A percentile compares a stretch with the other conserved stretches of the same genome.
These are phyloP conservation scores for Geotrichum klebahnii DNA, from an alignment of 1,139 yeast species.

Conservation along the genomic window DNA sequence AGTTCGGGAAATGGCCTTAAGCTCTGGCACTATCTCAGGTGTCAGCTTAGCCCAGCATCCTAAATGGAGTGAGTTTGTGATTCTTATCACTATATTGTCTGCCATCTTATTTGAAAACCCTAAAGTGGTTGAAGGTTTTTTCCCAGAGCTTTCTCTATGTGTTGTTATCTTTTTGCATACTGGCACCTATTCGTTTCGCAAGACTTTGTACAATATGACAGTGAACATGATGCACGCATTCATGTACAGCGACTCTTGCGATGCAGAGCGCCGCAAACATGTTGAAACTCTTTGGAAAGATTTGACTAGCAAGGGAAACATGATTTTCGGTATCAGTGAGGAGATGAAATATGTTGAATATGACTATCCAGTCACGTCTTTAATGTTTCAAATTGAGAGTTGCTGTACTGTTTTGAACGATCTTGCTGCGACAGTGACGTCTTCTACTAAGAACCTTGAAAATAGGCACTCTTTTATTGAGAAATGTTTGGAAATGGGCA, in stretches of 20 bases:
- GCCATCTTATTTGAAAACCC: slow-evolving; percentile 71
- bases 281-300: slow-evolving; percentile 47
- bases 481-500: slow-evolving; percentile 62
- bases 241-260: slow-evolving; percentile 27
- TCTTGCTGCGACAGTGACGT: slow-evolving; percentile 50
- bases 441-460: slow-evolving; percentile 48
- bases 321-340: slow-evolving; percentile 75
- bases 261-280: slow-evolving; percentile 13
- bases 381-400: slow-evolving; percentile 56
- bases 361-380: slow-evolving; percentile 49
- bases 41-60: slow-evolving; percentile 50
- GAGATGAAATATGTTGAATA: slow-evolving; percentile 47
- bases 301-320: slow-evolving; percentile 66
- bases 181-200: slow-evolving; percentile 65
- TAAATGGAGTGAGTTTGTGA: slow-evolving; percentile 68
- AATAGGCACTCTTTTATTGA: slow-evolving; percentile 53
- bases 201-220: slow-evolving; percentile 59
- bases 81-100: slow-evolving; percentile 62
- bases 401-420: slow-evolving; percentile 59
- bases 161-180: slow-evolving; percentile 70
- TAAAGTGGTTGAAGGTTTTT: slow-evolving; percentile 57
- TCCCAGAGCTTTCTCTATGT: slow-evolving; percentile 70
- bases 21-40: slow-evolving; percentile 45
- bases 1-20: slow-evolving; percentile 46
- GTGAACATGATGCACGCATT: slow-evolving; percentile 72